Evolutionary conservation across 345 rosid genomes (phyloP).

Genomic region (Raphanus sativus): DNA sequence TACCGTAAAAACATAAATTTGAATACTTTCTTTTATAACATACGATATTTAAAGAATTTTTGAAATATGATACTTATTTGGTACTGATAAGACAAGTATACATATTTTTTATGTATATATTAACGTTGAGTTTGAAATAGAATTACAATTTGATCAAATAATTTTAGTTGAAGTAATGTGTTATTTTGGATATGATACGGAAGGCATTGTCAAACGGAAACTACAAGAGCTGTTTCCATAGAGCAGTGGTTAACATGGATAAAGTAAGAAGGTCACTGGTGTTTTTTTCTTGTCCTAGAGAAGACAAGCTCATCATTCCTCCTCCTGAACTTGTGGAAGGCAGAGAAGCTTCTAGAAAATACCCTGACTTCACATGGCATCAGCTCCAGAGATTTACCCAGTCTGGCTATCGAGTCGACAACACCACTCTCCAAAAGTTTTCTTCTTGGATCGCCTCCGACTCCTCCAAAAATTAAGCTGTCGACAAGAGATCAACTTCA

Average conservation of each 20-base stretch:
- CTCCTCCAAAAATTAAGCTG: background rate
- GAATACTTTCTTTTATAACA: background rate
- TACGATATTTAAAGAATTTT: background rate
- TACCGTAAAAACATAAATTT: background rate
- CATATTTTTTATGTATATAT: background rate
- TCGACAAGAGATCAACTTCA: background rate
- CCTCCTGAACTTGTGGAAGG: slow-evolving; percentile 36
- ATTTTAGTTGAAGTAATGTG: background rate
- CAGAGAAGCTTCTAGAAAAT: slow-evolving; percentile 28
- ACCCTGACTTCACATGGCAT: slow-evolving; percentile 52
- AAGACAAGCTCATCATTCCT: slow-evolving; percentile 46
- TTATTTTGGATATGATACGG: slow-evolving; percentile 16
- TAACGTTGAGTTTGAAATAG: background rate
- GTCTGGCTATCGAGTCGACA: slow-evolving; percentile 39
- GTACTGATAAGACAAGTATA: background rate
- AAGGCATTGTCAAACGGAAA: slow-evolving; percentile 55
- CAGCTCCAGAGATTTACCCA: slow-evolving; percentile 47
- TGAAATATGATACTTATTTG: background rate
- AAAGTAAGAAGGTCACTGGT: slow-evolving; percentile 46
- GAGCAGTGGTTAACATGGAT: slow-evolving; percentile 49
- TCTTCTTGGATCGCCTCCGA: slow-evolving; percentile 36
- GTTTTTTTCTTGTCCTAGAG: slow-evolving; percentile 49
- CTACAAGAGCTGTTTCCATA: slow-evolving; percentile 49
- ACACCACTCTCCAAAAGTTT: slow-evolving; percentile 40
- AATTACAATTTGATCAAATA: background rate